phyloP scores from a whole-genome alignment of 2,329 filamentous ascomycete species.

The Mycogone perniciosa region DNA sequence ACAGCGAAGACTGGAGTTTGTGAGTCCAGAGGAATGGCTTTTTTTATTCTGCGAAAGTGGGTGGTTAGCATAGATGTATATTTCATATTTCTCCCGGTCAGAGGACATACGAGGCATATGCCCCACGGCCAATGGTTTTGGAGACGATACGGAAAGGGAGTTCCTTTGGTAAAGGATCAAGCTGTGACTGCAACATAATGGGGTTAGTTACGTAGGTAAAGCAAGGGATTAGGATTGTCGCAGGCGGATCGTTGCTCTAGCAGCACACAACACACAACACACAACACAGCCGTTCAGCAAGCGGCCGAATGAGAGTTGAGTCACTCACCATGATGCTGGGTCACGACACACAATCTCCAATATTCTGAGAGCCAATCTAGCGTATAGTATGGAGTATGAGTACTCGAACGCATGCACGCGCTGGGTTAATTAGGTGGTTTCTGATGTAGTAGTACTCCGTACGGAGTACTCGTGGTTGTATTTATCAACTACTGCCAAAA shows the following conservation, averaged over 20 bases:
- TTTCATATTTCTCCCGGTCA: slow-evolving; percentile 11
- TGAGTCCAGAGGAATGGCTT: slow-evolving; percentile 69
- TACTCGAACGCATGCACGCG: too few relatives aligned
- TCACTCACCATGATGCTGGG: too few relatives aligned
- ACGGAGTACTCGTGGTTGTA: neutral
- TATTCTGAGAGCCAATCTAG: too few relatives aligned
- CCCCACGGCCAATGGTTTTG: slow-evolving; percentile 91
- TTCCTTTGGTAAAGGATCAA: slow-evolving; percentile 76
- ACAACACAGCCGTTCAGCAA: neutral
- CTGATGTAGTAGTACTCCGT: neutral
- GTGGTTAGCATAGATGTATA: neutral
- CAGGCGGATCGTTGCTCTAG: neutral
- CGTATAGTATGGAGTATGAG: too few relatives aligned
- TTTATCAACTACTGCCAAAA: neutral
- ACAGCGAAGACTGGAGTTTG: slow-evolving; percentile 81
- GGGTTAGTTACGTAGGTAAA: neutral
- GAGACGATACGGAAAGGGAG: slow-evolving; percentile 93
- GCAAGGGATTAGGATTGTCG: neutral
- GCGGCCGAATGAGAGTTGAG: neutral
- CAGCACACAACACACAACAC: neutral
- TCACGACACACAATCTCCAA: too few relatives aligned
- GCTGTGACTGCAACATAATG: slow-evolving; percentile 64
- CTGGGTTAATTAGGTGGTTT: neutral
- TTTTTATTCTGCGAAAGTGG: slow-evolving; percentile 65
- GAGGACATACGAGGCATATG: slow-evolving; percentile 80